phyloP scores from a whole-genome alignment of 2,329 filamentous ascomycete species.

The Pyricularia grisea region DNA sequence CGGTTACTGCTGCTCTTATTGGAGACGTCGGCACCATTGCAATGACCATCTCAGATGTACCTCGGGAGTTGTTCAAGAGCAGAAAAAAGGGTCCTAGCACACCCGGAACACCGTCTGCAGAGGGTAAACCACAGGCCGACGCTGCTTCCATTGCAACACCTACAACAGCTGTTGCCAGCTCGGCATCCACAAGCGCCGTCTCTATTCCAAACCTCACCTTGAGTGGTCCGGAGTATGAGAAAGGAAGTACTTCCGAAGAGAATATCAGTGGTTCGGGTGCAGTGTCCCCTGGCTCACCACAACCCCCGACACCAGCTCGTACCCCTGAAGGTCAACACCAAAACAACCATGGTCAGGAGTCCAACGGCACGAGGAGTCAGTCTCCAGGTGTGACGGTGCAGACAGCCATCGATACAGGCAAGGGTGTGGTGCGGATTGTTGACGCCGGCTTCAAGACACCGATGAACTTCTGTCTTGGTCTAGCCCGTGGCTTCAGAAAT shows the following conservation, averaged over 20 bases:
- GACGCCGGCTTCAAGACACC: conserved; percentile 45
- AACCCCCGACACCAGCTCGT: background rate
- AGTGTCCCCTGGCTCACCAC: background rate
- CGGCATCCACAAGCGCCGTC: conserved; percentile 9
- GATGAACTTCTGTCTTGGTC: conserved; percentile 48
- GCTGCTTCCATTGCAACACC: conserved; percentile 11
- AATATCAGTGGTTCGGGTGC: background rate
- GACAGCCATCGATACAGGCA: conserved; percentile 52
- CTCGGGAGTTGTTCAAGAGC: conserved; percentile 43
- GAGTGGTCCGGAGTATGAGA: background rate
- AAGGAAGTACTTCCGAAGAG: background rate
- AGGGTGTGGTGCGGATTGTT: conserved; percentile 40
- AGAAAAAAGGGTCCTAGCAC: conserved; percentile 9
- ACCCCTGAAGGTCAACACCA: background rate
- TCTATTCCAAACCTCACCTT: background rate
- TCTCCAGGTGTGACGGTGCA: conserved; percentile 32
- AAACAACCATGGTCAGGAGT: conserved; percentile 35
- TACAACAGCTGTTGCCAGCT: background rate
- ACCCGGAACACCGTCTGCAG: background rate
- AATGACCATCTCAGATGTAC: conserved; percentile 72
- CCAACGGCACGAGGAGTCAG: conserved; percentile 32
- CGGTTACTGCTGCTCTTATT: conserved; percentile 67
- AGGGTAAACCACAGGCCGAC: background rate
- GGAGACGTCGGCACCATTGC: conserved; percentile 73
- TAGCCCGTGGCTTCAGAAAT: conserved; percentile 64